Percentiles rank a stretch among this genome's conserved stretches.
Evolutionary conservation across 768 basidiomycete genomes (phyloP).

Genomic region (Boletus eberwhitei): DNA sequence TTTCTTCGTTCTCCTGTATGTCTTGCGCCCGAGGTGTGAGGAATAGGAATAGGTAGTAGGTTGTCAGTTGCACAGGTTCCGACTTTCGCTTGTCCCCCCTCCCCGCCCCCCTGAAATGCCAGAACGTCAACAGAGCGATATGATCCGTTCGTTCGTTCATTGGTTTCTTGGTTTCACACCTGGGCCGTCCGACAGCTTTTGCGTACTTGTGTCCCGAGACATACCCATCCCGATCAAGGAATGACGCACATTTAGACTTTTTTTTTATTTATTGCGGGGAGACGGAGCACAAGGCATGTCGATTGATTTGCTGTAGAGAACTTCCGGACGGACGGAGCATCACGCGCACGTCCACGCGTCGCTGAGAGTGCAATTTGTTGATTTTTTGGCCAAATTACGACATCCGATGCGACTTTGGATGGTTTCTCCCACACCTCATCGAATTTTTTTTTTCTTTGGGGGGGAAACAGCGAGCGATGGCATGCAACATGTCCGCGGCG

Average conservation of each 20-base stretch:
- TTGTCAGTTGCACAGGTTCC: background rate
- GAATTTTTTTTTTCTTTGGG: background rate
- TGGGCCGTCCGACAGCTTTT: background rate
- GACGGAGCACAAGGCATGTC: background rate
- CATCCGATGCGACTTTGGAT: background rate
- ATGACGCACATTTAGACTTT: background rate
- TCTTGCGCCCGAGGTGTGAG: background rate
- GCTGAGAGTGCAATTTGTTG: background rate
- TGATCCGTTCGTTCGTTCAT: slow-evolving; percentile 12
- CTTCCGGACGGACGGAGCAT: background rate
- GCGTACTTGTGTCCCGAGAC: too few relatives aligned
- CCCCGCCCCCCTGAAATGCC: background rate
- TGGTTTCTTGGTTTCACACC: background rate
- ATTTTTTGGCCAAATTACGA: background rate
- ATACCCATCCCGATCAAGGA: background rate
- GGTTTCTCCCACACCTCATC: slow-evolving; percentile 4
- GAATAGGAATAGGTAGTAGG: background rate
- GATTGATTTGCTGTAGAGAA: background rate
- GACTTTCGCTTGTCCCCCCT: background rate
- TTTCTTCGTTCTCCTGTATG: background rate
- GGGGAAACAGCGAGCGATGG: too few relatives aligned
- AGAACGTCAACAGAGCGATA: background rate
- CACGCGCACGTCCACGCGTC: background rate
- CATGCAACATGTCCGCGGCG: slow-evolving; percentile 17
- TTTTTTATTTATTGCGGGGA: too few relatives aligned